Evolutionary conservation across 1,284 basidiomycete species (phyloP), one percentile per base, ranked within the genome.

Genomic region (Leccinum pseudoinsigne): DNA sequence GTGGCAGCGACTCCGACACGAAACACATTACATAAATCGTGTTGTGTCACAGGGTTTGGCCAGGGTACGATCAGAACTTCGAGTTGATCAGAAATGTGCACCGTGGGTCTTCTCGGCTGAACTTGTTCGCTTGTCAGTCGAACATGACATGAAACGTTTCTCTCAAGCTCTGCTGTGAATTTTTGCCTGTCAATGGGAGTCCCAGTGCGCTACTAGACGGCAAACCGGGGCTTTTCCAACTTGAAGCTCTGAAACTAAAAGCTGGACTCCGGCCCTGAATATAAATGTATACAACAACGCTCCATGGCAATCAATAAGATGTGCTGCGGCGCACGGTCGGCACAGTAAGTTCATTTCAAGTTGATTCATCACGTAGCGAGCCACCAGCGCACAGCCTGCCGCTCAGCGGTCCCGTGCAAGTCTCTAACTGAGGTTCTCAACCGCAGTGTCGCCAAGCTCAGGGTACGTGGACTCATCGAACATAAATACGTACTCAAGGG

Each of bases 361-460:
- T 40, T 45, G 50, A 57, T 38, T 50, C 14, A 26, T 63, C 2
- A 36, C 12, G 42, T 28, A 45, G 26, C 36, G 14, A 34, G 40
- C 31, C 18, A 62, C 62, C 65, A 61, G 12, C 47, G n/a, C 45
- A 47, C 12, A 38, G 36, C 36, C 36, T 38, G 36, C 36, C 36
- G 36, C 36, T 38, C 36, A 38, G 36, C 36, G 12, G 40, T 42
- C 40, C 40, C 40, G 40, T 42, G 38, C 38, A 40, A 40, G 38
- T 23, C 45, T 36, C 4, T 14, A 26, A 34, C 11, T 18, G 42
- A 36, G 18, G 9, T 7, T 42, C 26, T 45, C 23, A 21, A 11
- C 8, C 18, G 14, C 38, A 31, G 31, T 31, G 31, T 31, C n/a
- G 4, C 31, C 31, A 14, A 55, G 31, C 23, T 31, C 53, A 54